Evolutionary conservation across 2,329 filamentous ascomycete genomes (phyloP).

Genomic region (Lasiodiplodia citricola): DNA sequence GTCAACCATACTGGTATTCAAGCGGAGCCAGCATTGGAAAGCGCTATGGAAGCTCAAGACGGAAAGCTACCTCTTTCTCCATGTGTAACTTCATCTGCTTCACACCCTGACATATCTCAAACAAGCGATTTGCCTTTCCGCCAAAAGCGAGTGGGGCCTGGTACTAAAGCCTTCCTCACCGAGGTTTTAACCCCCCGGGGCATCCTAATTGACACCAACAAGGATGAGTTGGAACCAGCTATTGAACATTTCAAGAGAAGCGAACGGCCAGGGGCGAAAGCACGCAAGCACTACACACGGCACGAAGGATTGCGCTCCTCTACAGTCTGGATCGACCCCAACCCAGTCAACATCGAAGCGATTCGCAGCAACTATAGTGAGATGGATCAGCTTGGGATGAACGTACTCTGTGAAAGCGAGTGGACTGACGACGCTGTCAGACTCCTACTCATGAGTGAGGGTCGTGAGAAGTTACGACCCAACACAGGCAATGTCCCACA

Average conservation of each 20-base stretch:
- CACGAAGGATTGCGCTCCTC: neutral
- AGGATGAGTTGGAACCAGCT: neutral
- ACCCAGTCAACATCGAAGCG: neutral
- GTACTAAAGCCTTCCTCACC: neutral
- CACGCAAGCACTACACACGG: neutral
- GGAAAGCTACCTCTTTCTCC: neutral
- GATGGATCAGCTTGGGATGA: neutral
- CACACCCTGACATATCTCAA: neutral
- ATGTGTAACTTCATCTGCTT: neutral
- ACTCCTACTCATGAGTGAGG: constrained; percentile 6
- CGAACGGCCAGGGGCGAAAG: neutral
- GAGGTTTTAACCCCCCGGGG: neutral
- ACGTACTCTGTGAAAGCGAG: neutral
- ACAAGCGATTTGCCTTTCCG: neutral
- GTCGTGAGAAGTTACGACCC: neutral
- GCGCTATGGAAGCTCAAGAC: neutral
- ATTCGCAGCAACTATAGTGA: neutral
- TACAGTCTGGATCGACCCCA: constrained; percentile 1
- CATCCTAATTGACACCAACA: neutral
- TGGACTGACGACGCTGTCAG: neutral
- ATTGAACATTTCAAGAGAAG: neutral
- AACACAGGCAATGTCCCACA: neutral
- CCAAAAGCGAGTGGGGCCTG: neutral
- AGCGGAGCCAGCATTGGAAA: neutral
- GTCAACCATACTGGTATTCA: neutral